A percentile compares a stretch with the other conserved stretches of the same genome.
Evolutionary conservation across 2,329 filamentous ascomycete species (phyloP).

Genomic region (Aspergillus fischeri): DNA sequence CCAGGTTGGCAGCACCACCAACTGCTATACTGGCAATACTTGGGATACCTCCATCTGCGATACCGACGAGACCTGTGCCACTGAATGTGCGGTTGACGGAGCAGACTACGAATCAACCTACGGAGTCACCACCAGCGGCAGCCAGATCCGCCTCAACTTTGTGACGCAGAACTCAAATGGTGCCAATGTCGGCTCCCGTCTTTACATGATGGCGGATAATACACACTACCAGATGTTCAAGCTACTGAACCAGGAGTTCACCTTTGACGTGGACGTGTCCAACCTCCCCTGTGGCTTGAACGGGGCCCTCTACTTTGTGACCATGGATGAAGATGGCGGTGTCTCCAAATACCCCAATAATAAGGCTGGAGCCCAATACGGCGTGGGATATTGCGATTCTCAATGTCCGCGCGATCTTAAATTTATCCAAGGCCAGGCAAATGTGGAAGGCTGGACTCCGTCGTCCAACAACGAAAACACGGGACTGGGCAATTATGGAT

Average conservation of each 20-base stretch:
- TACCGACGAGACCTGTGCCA: conserved; percentile 47
- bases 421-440: conserved; percentile 46
- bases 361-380: conserved; percentile 56
- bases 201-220: conserved; percentile 62
- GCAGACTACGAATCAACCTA: conserved; percentile 52
- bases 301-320: conserved; percentile 63
- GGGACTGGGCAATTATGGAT: conserved; percentile 51
- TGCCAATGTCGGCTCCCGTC: conserved; percentile 47
- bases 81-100: conserved; percentile 55
- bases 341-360: conserved; percentile 48
- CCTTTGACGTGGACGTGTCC: conserved; percentile 68
- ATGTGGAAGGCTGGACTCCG: conserved; percentile 51
- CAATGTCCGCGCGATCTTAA: conserved; percentile 54
- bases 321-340: conserved; percentile 61
- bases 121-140: conserved; percentile 49
- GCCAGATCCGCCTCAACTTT: conserved; percentile 47
- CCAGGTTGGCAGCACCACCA: conserved; percentile 45
- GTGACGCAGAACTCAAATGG: conserved; percentile 33
- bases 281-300: conserved; percentile 66
- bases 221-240: conserved; percentile 63
- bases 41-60: conserved; percentile 49
- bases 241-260: conserved; percentile 64
- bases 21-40: conserved; percentile 55
- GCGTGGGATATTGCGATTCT: conserved; percentile 62
- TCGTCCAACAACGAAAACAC: conserved; percentile 53